These are phyloP conservation scores for Hypoxylon sp. DNA, from an alignment of 2,329 filamentous ascomycete genomes.

Conservation along the genomic window DNA sequence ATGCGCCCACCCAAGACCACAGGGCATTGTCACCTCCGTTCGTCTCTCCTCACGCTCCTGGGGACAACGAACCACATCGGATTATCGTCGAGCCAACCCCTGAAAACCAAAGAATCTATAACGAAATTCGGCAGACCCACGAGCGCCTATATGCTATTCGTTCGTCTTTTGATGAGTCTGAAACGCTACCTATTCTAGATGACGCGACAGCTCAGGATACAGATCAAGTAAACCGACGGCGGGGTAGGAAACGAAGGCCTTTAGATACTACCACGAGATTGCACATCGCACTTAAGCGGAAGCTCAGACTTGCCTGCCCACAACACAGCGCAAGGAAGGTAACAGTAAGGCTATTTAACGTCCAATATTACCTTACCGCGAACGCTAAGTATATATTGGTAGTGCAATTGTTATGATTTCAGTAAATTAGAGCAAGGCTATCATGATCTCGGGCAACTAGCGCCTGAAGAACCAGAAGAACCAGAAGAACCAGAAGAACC, in stretches of 20 bases:
- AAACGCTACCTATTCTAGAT: conserved; percentile 34
- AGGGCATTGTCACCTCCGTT: conserved; percentile 21
- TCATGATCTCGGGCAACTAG: background rate
- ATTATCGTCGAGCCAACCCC: conserved; percentile 49
- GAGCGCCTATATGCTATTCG: conserved; percentile 42
- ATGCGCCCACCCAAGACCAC: conserved; percentile 32
- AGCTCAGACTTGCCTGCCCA: conserved; percentile 50
- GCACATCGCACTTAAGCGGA: conserved; percentile 52
- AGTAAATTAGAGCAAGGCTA: conserved; percentile 51
- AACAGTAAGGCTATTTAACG: conserved; percentile 43
- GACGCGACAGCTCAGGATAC: conserved; percentile 13
- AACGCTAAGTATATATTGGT: conserved; percentile 35
- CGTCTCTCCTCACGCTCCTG: conserved; percentile 15
- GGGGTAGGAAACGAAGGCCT: conserved; percentile 51
- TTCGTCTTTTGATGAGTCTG: conserved; percentile 44
- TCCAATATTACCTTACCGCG: background rate
- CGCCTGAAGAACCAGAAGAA: too few species aligned
- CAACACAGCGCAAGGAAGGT: conserved; percentile 49
- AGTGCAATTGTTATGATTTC: conserved; percentile 54
- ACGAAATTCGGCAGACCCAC: conserved; percentile 48
- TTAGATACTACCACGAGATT: conserved; percentile 47
- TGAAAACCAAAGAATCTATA: conserved; percentile 51
- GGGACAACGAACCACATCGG: conserved; percentile 29
- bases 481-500: too few species aligned
- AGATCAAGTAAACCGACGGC: conserved; percentile 41